phyloP scores from a whole-genome alignment of 768 basidiomycete genomes.

The Udeniomyces megalosporus region DNA sequence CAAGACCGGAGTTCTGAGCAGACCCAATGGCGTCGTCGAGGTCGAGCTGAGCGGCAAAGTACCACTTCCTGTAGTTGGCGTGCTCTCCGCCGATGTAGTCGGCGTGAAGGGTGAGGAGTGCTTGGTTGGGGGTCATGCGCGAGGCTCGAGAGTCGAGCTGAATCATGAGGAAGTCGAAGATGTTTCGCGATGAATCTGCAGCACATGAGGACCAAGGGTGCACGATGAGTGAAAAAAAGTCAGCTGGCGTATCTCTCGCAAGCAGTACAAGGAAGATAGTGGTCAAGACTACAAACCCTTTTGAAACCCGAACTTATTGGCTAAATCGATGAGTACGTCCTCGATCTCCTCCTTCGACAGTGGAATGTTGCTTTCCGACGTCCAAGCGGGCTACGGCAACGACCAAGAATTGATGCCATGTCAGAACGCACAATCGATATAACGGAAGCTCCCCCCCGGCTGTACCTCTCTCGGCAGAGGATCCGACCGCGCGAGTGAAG shows the following conservation, averaged over 20 bases:
- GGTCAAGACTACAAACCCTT: conserved; percentile 49
- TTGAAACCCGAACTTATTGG: conserved; percentile 99
- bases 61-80: conserved; percentile 99
- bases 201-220: background rate
- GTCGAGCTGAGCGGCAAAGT: conserved; percentile 96
- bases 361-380: conserved; percentile 78
- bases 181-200: conserved; percentile 30
- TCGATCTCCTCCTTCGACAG: conserved; percentile 98
- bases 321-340: conserved; percentile 90
- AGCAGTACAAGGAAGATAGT: background rate
- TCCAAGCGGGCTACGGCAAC: conserved; percentile 57
- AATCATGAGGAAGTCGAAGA: conserved; percentile 95
- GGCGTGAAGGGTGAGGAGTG: conserved; percentile 84
- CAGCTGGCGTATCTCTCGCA: background rate
- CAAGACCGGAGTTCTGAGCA: conserved; percentile 75
- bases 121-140: conserved; percentile 91
- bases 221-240: background rate
- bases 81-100: conserved; percentile 98
- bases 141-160: conserved; percentile 90
- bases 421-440: background rate
- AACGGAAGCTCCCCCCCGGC: no score
- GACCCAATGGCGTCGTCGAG: conserved; percentile 93
- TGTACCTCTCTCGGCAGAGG: no score
- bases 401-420: background rate
- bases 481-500: no score